phyloP scores from a whole-genome alignment of 2,329 filamentous ascomycete species.

The Pseudogymnoascus destructans region DNA sequence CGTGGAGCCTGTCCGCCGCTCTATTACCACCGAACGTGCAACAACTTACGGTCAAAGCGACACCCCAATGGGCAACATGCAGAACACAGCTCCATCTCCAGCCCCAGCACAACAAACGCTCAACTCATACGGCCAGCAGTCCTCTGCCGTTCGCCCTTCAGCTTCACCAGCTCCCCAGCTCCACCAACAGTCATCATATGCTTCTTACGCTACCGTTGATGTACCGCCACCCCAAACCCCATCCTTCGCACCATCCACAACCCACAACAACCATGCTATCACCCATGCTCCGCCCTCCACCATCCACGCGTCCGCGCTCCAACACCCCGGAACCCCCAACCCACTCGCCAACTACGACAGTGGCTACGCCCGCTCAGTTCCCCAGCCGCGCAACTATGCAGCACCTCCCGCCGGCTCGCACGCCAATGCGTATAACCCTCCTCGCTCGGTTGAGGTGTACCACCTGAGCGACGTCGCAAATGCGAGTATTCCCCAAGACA shows the following conservation, averaged over 20 bases:
- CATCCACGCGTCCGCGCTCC: slow-evolving; percentile 13
- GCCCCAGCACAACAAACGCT: slow-evolving; percentile 14
- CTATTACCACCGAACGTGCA: slow-evolving; percentile 19
- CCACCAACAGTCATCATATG: slow-evolving; percentile 22
- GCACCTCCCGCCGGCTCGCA: slow-evolving; percentile 8
- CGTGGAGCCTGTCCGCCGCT: slow-evolving; percentile 30
- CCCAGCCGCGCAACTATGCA: background rate
- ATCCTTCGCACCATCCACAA: slow-evolving; percentile 17
- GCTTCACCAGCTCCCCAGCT: slow-evolving; percentile 23
- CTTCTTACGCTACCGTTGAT: slow-evolving; percentile 17
- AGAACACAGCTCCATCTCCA: slow-evolving; percentile 18
- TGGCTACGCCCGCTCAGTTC: slow-evolving; percentile 8
- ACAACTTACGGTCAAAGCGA: slow-evolving; percentile 21
- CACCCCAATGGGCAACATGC: slow-evolving; percentile 15
- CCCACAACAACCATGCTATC: slow-evolving; percentile 16
- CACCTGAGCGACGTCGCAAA: slow-evolving; percentile 51
- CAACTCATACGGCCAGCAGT: slow-evolving; percentile 23
- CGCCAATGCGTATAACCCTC: slow-evolving; percentile 40
- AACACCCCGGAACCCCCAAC: slow-evolving; percentile 22
- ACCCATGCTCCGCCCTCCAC: slow-evolving; percentile 11
- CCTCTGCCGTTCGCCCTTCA: slow-evolving; percentile 19
- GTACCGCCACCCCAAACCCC: slow-evolving; percentile 11
- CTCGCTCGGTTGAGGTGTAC: slow-evolving; percentile 50
- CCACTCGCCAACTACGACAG: slow-evolving; percentile 7
- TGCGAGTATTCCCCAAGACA: slow-evolving; percentile 46